A percentile compares a stretch with the other conserved stretches of the same genome.
Evolutionary conservation across 257 asterid species (phyloP).

Genomic region (Solanum appendiculatum): DNA sequence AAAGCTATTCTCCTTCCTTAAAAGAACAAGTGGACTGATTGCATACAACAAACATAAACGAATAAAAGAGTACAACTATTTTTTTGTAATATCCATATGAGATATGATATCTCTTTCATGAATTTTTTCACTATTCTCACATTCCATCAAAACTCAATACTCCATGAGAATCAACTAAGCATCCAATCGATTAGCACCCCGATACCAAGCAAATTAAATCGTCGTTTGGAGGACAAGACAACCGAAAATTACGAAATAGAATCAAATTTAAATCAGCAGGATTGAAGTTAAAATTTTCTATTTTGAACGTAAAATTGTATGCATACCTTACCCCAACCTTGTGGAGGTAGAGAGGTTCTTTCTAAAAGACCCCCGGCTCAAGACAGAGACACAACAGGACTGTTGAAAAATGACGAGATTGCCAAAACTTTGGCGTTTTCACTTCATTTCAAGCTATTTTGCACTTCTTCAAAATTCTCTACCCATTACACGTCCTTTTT

Average conservation of each 20-base stretch:
- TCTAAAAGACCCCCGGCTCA: not conserved
- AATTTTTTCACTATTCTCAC: not conserved
- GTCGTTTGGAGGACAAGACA: not conserved
- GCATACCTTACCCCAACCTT: not conserved
- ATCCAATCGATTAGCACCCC: not conserved
- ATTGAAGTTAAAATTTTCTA: not conserved
- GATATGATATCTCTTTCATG: not conserved
- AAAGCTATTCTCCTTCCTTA: not conserved
- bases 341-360: not conserved
- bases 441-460: not conserved
- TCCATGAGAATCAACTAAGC: not conserved
- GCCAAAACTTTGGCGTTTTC: not conserved
- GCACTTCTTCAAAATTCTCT: not conserved
- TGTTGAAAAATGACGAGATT: not conserved
- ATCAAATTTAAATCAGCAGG: not conserved
- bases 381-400: not conserved
- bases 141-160: not conserved
- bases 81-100: not conserved
- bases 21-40: not conserved
- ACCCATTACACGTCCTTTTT: not conserved
- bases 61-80: not conserved
- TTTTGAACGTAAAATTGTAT: not conserved
- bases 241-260: not conserved
- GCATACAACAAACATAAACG: not conserved
- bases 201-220: not conserved